phyloP scores from a whole-genome alignment of 805 yeast genomes.

The Ogataea henricii region DNA sequence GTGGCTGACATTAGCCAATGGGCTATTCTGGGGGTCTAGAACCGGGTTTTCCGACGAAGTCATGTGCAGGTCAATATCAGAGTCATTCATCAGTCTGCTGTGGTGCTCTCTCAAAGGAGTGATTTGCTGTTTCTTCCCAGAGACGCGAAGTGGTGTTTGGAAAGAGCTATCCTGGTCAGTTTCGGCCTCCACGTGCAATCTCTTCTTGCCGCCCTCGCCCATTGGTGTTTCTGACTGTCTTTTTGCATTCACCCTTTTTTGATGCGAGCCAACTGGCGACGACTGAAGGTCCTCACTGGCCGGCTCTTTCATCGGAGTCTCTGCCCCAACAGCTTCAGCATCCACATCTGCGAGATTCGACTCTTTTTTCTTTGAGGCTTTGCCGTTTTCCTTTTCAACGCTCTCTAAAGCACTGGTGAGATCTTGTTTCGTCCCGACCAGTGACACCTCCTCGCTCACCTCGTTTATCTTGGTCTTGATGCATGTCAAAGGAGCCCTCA shows the following conservation, averaged over 20 bases:
- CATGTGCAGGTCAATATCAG: constrained; percentile 21
- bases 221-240: constrained; percentile 18
- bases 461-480: constrained; percentile 22
- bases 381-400: constrained; percentile 24
- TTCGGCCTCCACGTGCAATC: constrained; percentile 8
- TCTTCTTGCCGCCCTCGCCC: constrained; percentile 6
- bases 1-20: constrained; percentile 35
- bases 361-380: neutral
- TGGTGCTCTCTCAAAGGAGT: constrained; percentile 29
- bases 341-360: constrained; percentile 1
- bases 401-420: constrained; percentile 21
- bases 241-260: constrained; percentile 19
- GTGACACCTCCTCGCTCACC: constrained; percentile 14
- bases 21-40: constrained; percentile 29
- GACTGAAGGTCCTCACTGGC: constrained; percentile 23
- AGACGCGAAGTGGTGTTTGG: constrained; percentile 24
- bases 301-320: constrained; percentile 14
- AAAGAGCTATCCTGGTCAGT: constrained; percentile 17
- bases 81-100: constrained; percentile 25
- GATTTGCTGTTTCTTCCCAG: constrained; percentile 8
- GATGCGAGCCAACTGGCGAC: constrained; percentile 28
- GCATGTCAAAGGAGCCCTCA: constrained; percentile 29
- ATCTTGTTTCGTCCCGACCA: constrained; percentile 28
- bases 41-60: constrained; percentile 17
- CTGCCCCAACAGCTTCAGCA: constrained; percentile 7